These are phyloP conservation scores for Aspergillus amoenus DNA, from an alignment of 2,329 filamentous ascomycete species.

Conservation along the genomic window DNA sequence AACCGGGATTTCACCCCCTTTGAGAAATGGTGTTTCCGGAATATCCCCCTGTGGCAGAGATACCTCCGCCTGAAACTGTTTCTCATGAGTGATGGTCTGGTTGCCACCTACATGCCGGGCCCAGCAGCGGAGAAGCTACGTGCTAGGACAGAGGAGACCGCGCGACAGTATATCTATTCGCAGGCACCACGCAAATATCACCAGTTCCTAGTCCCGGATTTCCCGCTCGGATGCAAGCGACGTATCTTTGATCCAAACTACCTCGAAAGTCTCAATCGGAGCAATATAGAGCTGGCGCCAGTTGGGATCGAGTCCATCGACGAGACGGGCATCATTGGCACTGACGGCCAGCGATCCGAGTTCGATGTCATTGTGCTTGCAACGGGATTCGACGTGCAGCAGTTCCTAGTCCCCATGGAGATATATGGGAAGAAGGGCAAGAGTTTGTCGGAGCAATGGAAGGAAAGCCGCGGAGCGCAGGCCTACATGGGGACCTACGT, in stretches of 20 bases:
- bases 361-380: conserved; percentile 36
- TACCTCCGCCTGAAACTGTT: conserved; percentile 22
- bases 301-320: conserved; percentile 14
- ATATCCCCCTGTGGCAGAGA: conserved; percentile 23
- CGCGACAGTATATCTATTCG: conserved; percentile 20
- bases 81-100: conserved; percentile 16
- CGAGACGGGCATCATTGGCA: conserved; percentile 16
- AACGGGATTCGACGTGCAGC: conserved; percentile 36
- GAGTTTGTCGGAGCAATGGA: conserved; percentile 26
- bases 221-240: conserved; percentile 11
- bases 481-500: conserved; percentile 30
- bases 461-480: conserved; percentile 29
- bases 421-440: conserved; percentile 26
- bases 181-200: conserved; percentile 21
- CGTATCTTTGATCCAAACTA: conserved; percentile 14
- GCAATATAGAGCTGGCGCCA: conserved; percentile 14
- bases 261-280: conserved; percentile 5
- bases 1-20: conserved; percentile 28
- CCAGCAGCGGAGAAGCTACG: conserved; percentile 15
- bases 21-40: conserved; percentile 30
- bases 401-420: conserved; percentile 36
- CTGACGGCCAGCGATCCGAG: conserved; percentile 12
- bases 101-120: conserved; percentile 20
- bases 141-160: conserved; percentile 8
- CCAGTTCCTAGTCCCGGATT: conserved; percentile 18